A percentile compares a stretch with the other conserved stretches of the same genome.
phyloP scores from a whole-genome alignment of 1,284 basidiomycete genomes.

The Tilletia walkeri region DNA sequence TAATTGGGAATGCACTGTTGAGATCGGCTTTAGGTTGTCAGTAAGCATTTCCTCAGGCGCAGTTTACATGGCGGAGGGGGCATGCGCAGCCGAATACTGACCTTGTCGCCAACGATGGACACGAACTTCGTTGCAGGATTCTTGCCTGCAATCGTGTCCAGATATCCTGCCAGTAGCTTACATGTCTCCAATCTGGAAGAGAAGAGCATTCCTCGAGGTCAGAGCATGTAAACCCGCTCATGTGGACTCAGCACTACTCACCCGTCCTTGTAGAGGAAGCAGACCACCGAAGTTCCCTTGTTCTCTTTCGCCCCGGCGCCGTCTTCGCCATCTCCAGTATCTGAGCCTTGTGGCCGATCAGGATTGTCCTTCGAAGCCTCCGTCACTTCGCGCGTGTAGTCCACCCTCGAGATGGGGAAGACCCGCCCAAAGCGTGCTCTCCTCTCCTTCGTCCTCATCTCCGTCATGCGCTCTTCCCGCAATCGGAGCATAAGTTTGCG shows the following conservation, averaged over 20 bases:
- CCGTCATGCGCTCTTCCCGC: slow-evolving; percentile 67
- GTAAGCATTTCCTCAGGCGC: neutral
- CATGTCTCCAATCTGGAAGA: slow-evolving; percentile 59
- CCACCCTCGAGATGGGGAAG: slow-evolving; percentile 82
- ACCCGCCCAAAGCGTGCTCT: slow-evolving; percentile 78
- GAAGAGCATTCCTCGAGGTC: neutral
- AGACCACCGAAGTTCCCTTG: slow-evolving; percentile 77
- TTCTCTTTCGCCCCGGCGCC: slow-evolving; percentile 25
- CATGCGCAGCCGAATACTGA: slow-evolving; percentile 2
- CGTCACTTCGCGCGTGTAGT: slow-evolving; percentile 91
- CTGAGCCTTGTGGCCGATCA: slow-evolving; percentile 40
- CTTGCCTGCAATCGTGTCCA: slow-evolving; percentile 72
- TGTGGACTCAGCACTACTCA: slow-evolving; percentile 54
- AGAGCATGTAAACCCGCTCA: neutral
- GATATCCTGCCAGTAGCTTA: slow-evolving; percentile 70
- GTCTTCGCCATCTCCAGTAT: neutral
- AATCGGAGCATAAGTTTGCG: slow-evolving; percentile 73
- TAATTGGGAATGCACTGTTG: slow-evolving; percentile 86
- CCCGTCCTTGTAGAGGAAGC: slow-evolving; percentile 86
- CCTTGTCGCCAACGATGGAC: slow-evolving; percentile 81
- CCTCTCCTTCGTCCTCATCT: slow-evolving; percentile 66
- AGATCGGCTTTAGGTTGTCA: neutral
- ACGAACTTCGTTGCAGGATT: slow-evolving; percentile 93
- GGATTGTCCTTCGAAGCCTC: slow-evolving; percentile 77
- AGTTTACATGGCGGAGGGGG: neutral